These are phyloP conservation scores for Candida nanaspora DNA, from an alignment of 805 yeast species.

Conservation along the genomic window DNA sequence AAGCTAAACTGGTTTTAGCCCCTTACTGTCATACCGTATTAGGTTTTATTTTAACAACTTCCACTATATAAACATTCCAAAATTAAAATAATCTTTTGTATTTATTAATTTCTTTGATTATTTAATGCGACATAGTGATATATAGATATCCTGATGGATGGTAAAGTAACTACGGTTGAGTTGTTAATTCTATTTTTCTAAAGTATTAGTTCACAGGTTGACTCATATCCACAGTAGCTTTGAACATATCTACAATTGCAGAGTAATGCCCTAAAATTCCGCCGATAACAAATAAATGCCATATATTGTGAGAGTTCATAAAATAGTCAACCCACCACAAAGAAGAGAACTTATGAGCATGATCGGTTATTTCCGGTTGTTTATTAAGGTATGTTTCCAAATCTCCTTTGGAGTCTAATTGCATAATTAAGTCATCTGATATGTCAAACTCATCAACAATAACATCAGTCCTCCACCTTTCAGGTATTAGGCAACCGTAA, in stretches of 20 bases:
- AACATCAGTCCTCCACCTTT: constrained; percentile 74
- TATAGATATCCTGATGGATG: no score
- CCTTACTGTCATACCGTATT: no score
- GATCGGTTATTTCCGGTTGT: constrained; percentile 28
- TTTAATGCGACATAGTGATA: no score
- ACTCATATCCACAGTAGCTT: not conserved
- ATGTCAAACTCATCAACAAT: constrained; percentile 36
- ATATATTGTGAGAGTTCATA: constrained; percentile 76
- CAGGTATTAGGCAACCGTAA: constrained; percentile 85
- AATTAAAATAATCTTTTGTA: not conserved
- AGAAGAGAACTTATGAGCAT: constrained; percentile 36
- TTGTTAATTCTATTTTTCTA: no score
- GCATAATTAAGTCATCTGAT: constrained; percentile 28
- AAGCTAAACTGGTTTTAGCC: not conserved
- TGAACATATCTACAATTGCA: constrained; percentile 72
- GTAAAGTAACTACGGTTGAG: no score
- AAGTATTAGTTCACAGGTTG: not conserved
- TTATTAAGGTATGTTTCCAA: constrained; percentile 33
- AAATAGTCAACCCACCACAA: constrained; percentile 82
- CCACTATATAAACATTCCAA: no score
- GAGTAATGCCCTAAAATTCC: constrained; percentile 88
- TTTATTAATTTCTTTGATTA: not conserved
- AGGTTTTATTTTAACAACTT: no score
- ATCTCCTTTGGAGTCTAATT: constrained; percentile 19
- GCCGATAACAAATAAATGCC: constrained; percentile 88